Conservation (phyloP, 495 filamentous ascomycete genomes). For the Daldinia concentrica region DNA sequence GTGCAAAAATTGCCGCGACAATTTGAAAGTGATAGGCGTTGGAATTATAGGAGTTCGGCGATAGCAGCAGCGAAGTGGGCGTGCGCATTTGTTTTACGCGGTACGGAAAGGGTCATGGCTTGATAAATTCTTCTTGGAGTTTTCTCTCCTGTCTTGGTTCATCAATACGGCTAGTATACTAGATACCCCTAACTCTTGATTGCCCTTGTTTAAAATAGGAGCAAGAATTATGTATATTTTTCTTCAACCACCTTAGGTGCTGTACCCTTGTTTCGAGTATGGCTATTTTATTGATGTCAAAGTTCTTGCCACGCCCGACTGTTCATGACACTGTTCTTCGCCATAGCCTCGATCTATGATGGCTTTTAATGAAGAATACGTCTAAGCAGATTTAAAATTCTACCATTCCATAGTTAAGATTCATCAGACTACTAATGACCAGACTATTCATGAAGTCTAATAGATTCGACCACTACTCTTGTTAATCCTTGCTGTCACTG, state of each 20-base stretch:
- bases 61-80: not conserved
- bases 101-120: slow-evolving; percentile 9
- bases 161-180: slow-evolving; percentile 21
- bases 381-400: not conserved
- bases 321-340: not conserved
- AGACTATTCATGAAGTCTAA: not conserved
- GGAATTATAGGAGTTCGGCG: slow-evolving; percentile 7
- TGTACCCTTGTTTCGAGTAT: not conserved
- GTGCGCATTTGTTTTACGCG: slow-evolving; percentile 7
- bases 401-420: not conserved
- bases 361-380: not conserved
- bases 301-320: not conserved
- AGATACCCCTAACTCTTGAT: slow-evolving; percentile 33
- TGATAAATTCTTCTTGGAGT: not conserved
- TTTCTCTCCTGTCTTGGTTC: slow-evolving; percentile 8
- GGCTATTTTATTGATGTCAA: not conserved
- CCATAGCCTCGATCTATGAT: not conserved
- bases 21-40: slow-evolving; percentile 12
- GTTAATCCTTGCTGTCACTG: too few relatives aligned
- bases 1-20: not conserved
- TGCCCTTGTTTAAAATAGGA: slow-evolving; percentile 3
- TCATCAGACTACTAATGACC: not conserved
- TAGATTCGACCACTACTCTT: too few relatives aligned
- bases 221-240: slow-evolving; percentile 7
- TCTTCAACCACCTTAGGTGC: not conserved